Percentiles rank a stretch among this genome's conserved stretches.
These are phyloP conservation scores for Melaleuca alternifolia DNA, from an alignment of 345 rosid species.

Conservation along the genomic window DNA sequence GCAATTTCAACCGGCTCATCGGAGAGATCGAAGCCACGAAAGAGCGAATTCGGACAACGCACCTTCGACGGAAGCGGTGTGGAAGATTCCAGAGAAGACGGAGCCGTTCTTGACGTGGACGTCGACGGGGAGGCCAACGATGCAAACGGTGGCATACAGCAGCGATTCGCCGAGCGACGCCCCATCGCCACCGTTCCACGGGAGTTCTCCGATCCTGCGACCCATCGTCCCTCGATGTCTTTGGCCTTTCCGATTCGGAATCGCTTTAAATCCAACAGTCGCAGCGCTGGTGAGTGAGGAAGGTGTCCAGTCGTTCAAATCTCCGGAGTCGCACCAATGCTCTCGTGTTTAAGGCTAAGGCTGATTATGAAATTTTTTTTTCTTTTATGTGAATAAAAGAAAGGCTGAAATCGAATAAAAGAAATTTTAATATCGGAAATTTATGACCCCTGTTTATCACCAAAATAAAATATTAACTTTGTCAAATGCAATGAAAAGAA, in stretches of 20 bases:
- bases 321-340: neutral
- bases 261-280: neutral
- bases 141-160: slow-evolving; percentile 57
- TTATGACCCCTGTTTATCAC: fast-evolving
- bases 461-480: neutral
- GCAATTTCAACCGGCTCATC: neutral
- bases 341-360: neutral
- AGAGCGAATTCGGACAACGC: slow-evolving; percentile 30
- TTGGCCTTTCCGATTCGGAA: neutral
- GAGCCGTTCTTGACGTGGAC: slow-evolving; percentile 81
- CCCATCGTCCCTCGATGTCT: slow-evolving; percentile 20
- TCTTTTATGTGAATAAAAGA: neutral
- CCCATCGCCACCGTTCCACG: slow-evolving; percentile 13
- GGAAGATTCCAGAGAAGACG: slow-evolving; percentile 62
- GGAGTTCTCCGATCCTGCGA: slow-evolving; percentile 17
- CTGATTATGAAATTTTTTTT: neutral
- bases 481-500: neutral
- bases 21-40: neutral
- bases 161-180: slow-evolving; percentile 39
- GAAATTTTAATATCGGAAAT: neutral
- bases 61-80: slow-evolving; percentile 66
- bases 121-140: slow-evolving; percentile 72
- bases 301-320: neutral
- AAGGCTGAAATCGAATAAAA: neutral
- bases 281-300: neutral